phyloP scores from a whole-genome alignment of 1,284 basidiomycete genomes.

The Papiliotrema flavescens region DNA sequence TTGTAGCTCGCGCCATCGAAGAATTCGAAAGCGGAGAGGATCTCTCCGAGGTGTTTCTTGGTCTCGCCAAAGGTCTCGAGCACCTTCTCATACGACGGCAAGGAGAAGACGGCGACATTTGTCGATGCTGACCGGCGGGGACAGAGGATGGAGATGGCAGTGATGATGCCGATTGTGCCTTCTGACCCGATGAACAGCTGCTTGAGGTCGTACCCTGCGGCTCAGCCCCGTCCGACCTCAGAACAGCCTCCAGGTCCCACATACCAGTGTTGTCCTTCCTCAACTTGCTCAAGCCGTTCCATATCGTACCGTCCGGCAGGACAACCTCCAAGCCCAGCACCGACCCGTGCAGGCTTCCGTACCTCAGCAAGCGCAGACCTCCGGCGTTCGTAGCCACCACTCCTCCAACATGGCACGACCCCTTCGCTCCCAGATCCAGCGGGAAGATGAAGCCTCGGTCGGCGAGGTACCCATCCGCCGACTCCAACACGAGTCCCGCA shows the following conservation, averaged over 20 bases:
- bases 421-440: slow-evolving; percentile 95
- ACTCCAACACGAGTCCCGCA: slow-evolving; percentile 92
- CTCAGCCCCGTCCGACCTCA: slow-evolving; percentile 5
- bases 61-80: slow-evolving; percentile 56
- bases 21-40: slow-evolving; percentile 96
- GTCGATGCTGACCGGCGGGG: slow-evolving; percentile 73
- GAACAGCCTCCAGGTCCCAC: too few species aligned
- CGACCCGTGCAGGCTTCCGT: slow-evolving; percentile 91
- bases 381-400: slow-evolving; percentile 98
- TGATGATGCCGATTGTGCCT: slow-evolving; percentile 92
- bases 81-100: slow-evolving; percentile 56
- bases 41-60: slow-evolving; percentile 78
- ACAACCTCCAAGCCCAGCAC: slow-evolving; percentile 98
- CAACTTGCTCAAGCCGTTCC: slow-evolving; percentile 72
- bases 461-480: slow-evolving; percentile 78
- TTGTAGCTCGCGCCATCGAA: slow-evolving; percentile 82
- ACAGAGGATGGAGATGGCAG: slow-evolving; percentile 92
- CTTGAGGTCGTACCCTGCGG: slow-evolving; percentile 90
- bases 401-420: slow-evolving; percentile 98
- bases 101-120: slow-evolving; percentile 57
- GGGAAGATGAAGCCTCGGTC: slow-evolving; percentile 95
- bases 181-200: slow-evolving; percentile 98
- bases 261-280: slow-evolving; percentile 97
- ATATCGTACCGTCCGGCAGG: slow-evolving; percentile 90
- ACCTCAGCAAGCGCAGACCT: slow-evolving; percentile 86